phyloP scores from a whole-genome alignment of 2,329 filamentous ascomycete genomes.

The Alternaria infectoria region DNA sequence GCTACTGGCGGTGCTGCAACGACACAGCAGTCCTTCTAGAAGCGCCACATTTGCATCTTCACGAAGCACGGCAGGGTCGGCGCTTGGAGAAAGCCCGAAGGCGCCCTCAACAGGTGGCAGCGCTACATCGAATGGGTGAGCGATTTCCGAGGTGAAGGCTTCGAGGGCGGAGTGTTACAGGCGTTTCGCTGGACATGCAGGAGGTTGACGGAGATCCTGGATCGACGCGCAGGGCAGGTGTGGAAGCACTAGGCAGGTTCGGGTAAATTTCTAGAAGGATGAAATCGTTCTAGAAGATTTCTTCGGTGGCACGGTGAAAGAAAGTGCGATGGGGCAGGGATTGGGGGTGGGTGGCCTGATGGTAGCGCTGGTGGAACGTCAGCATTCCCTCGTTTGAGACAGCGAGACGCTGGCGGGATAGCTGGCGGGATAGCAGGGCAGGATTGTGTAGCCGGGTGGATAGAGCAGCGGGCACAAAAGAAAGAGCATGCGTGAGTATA shows the following conservation, averaged over 20 bases:
- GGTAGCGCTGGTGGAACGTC: constrained; percentile 30
- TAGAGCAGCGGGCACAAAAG: not conserved
- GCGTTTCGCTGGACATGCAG: constrained; percentile 21
- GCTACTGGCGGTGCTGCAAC: constrained; percentile 26
- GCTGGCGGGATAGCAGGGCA: not conserved
- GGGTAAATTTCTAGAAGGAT: constrained; percentile 44
- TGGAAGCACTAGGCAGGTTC: constrained; percentile 26
- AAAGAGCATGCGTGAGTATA: not conserved
- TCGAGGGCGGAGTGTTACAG: constrained; percentile 17
- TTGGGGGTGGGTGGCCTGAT: constrained; percentile 1
- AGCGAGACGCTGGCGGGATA: not conserved
- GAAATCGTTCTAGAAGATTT: constrained; percentile 29
- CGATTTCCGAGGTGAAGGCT: constrained; percentile 12
- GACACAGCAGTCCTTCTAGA: constrained; percentile 24
- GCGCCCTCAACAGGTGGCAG: constrained; percentile 23
- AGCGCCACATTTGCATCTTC: constrained; percentile 20
- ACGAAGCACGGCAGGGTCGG: constrained; percentile 13
- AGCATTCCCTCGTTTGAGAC: constrained; percentile 11
- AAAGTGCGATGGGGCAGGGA: not conserved
- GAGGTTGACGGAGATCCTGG: constrained; percentile 25
- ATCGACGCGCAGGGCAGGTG: constrained; percentile 29
- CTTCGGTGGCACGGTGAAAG: constrained; percentile 20
- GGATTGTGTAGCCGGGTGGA: not conserved
- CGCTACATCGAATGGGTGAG: constrained; percentile 14
- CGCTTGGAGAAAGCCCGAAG: constrained; percentile 12